Evolutionary conservation across 2,329 filamentous ascomycete species (phyloP), one percentile per base, ranked within the genome.

Genomic region (Aspergillus nomiae): DNA sequence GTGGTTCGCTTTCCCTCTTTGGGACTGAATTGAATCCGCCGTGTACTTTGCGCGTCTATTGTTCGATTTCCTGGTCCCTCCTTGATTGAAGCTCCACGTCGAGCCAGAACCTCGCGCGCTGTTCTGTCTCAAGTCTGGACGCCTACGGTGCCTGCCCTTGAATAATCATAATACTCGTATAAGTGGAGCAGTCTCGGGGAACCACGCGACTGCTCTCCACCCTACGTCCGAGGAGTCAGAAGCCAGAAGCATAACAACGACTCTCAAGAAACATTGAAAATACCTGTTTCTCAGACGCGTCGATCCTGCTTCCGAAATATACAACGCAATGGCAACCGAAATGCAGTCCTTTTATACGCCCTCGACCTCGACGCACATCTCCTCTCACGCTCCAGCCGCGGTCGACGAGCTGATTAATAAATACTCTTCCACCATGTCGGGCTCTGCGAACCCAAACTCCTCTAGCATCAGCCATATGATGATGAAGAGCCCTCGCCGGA

Each of bases 291-390:
- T 28, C 21, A 9, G 14, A 55, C 32, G 34, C 6, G 24, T 55
- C 30, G n/a, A 36, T 11, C 12, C 16, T 55, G 11, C 51, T 24
- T 24, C 11, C 24, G 30, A 24, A 7, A 36, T 24, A 36, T 55
- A 55, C 54, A 61, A 26, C 45, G 59, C 61, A 58, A 76, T 74
- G 73, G 63, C 74, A 19, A 71, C 73, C 63, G 71, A 77, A 63
- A 72, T 75, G 67, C 75, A 73, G 57, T 71, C 76, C 50, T 74
- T 73, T 60, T 78, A 76, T 63, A 76, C 74, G 12, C 65, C 73
- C 24, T 65, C 74, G 16, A 69, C 73, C 36, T 66, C 74, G 11
- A 61, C 69, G 6, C 71, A 72, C 41, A 70, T 73, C 56, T 72
- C 72, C 56, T 72, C 72, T 26, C 74, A 73, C 63, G 70, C 72